These are phyloP conservation scores for Tilletia caries DNA, from an alignment of 1,284 basidiomycete genomes.

Conservation along the genomic window DNA sequence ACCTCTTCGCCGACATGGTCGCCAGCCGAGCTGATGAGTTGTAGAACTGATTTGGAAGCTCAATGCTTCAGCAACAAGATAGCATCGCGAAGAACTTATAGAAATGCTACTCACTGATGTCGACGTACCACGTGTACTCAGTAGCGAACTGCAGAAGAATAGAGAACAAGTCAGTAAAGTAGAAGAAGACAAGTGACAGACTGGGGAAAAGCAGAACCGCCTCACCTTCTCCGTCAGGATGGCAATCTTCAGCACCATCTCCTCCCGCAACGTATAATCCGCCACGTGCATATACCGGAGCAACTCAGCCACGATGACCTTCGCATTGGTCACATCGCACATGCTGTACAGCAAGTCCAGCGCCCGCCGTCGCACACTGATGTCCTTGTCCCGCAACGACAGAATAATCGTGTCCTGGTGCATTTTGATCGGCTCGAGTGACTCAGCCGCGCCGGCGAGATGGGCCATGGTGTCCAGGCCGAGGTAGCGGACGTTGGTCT, in stretches of 20 bases:
- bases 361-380: conserved; percentile 88
- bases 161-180: not conserved
- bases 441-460: conserved; percentile 79
- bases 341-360: conserved; percentile 96
- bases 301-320: conserved; percentile 88
- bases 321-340: conserved; percentile 95
- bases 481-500: conserved; percentile 97
- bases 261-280: conserved; percentile 91
- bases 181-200: not conserved
- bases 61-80: too few species aligned
- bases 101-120: conserved; percentile 26
- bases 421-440: conserved; percentile 84
- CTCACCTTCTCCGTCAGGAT: conserved; percentile 81
- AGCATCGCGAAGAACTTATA: too few species aligned
- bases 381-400: conserved; percentile 92
- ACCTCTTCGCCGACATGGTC: conserved; percentile 98
- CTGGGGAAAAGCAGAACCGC: not conserved
- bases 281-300: conserved; percentile 87
- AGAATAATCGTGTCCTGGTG: conserved; percentile 94
- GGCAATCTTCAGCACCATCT: conserved; percentile 98
- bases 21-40: conserved; percentile 90
- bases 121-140: conserved; percentile 59
- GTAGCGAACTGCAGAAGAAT: conserved; percentile 66
- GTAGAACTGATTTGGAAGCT: conserved; percentile 73
- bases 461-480: conserved; percentile 98